Evolutionary conservation across 2,329 filamentous ascomycete species (phyloP), one percentile per base, ranked within the genome.

Genomic region (Cladosporium sp.): DNA sequence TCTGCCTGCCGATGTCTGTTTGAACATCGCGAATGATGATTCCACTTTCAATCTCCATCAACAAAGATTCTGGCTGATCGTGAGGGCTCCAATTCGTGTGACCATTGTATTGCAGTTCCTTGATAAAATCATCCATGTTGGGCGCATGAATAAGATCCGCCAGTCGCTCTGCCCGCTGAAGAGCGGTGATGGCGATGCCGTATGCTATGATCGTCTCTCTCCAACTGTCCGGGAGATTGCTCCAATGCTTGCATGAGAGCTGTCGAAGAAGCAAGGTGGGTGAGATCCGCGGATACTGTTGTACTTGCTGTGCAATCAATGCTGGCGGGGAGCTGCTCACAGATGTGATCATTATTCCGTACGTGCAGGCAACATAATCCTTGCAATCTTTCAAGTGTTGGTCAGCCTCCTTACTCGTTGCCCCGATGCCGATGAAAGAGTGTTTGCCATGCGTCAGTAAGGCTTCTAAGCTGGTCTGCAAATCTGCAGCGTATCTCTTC

Each of bases 21-120:
- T 88, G 84, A 2, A 79, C 77, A 0, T 74, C 69, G 0, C 85
- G 77, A 49, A 88, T 81, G 22, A 84, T 70, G 2, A 88, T 65
- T 54, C 86, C 76, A 0, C 77, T 73, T 48, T 88, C 85, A 11
- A 88, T 77, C 56, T 88, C 84, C 0, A 89, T 66, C 0, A 88
- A 69, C 0, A 88, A 63, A 79, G 83, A 86, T 59, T 88, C 84
- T 0, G 81, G 73, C 32, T 76, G 64, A 0, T 79, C 66, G 0
- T 63, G 14, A 0, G 81, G 77, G 2, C 71, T 61, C 83, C 83
- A 86, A 31, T 82, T 73, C 0, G 60, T 62, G 58, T 86, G 83
- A 0, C 79, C 81, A 0, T 33, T 1, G 22, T 78, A 80, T 0
- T 52, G 53, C 10, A 65, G 58, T 54, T 84, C 79, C 4, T 78